phyloP scores from a whole-genome alignment of 2,329 filamentous ascomycete species.

The Fusarium zealandicum region DNA sequence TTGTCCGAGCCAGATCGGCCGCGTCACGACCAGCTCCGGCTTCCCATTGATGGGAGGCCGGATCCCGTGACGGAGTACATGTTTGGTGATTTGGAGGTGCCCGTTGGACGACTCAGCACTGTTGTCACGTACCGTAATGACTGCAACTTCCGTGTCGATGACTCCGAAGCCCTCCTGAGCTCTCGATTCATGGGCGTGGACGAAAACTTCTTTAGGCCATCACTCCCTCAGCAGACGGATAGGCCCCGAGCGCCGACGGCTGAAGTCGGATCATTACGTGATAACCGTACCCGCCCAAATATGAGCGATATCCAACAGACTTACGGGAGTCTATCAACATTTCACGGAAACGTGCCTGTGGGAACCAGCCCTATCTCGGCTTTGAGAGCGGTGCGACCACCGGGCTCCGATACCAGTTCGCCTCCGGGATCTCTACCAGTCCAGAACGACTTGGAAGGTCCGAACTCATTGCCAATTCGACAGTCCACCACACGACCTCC shows the following conservation, averaged over 20 bases:
- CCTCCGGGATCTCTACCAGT: constrained; percentile 60
- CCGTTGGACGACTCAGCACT: constrained; percentile 82
- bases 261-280: constrained; percentile 79
- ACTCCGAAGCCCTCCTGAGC: constrained; percentile 88
- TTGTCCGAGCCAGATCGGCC: constrained; percentile 64
- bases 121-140: constrained; percentile 86
- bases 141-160: constrained; percentile 89
- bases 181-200: constrained; percentile 93
- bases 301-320: constrained; percentile 74
- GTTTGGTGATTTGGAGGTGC: constrained; percentile 86
- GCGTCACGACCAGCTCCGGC: constrained; percentile 69
- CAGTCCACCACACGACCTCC: constrained; percentile 44
- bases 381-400: constrained; percentile 70
- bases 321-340: constrained; percentile 90
- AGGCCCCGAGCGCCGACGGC: constrained; percentile 47
- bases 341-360: constrained; percentile 78
- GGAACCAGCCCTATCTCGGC: constrained; percentile 88
- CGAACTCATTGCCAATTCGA: constrained; percentile 63
- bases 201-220: constrained; percentile 85
- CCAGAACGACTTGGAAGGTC: constrained; percentile 54
- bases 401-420: constrained; percentile 69
- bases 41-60: constrained; percentile 48
- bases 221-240: constrained; percentile 65
- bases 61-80: constrained; percentile 72
- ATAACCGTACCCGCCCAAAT: constrained; percentile 58